A percentile compares a stretch with the other conserved stretches of the same genome.
phyloP scores from a whole-genome alignment of 2,329 filamentous ascomycete species.

The Colletotrichum destructivum region DNA sequence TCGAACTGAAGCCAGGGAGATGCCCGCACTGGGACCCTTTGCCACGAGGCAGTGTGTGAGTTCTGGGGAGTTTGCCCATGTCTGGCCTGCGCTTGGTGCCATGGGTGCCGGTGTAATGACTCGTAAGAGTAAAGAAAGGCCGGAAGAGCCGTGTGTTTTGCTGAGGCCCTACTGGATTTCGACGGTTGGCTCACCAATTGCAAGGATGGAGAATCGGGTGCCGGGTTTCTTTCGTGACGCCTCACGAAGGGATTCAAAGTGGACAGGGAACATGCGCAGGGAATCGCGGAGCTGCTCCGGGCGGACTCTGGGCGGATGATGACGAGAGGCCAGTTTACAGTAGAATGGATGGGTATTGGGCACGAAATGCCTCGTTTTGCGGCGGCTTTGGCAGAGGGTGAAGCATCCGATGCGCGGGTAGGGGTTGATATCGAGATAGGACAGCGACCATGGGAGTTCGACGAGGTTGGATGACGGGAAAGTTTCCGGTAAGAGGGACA shows the following conservation, averaged over 20 bases:
- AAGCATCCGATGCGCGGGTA: conserved; percentile 4
- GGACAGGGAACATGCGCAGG: background rate
- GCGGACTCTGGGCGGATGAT: conserved; percentile 22
- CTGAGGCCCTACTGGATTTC: conserved; percentile 3
- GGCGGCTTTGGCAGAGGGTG: background rate
- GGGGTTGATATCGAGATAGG: conserved; percentile 15
- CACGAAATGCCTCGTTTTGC: conserved; percentile 7
- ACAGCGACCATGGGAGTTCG: conserved; percentile 15
- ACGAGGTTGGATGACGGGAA: conserved; percentile 36
- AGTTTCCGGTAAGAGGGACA: conserved; percentile 36
- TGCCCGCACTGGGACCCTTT: conserved; percentile 25
- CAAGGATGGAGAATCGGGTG: conserved; percentile 25
- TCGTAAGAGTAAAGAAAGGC: conserved; percentile 30
- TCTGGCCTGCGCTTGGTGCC: conserved; percentile 8
- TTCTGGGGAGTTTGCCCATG: conserved; percentile 4
- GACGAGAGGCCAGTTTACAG: background rate
- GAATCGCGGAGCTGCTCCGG: conserved; percentile 24
- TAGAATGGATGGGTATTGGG: background rate
- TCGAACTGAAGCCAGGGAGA: conserved; percentile 25
- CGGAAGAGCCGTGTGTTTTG: conserved; percentile 17
- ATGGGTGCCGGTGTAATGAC: conserved; percentile 33
- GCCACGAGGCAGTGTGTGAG: conserved; percentile 36
- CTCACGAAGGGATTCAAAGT: conserved; percentile 19
- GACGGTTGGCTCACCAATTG: conserved; percentile 16
- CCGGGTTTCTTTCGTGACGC: conserved; percentile 18